These are phyloP conservation scores for Exophiala viscosa DNA, from an alignment of 2,329 filamentous ascomycete species.

Conservation along the genomic window DNA sequence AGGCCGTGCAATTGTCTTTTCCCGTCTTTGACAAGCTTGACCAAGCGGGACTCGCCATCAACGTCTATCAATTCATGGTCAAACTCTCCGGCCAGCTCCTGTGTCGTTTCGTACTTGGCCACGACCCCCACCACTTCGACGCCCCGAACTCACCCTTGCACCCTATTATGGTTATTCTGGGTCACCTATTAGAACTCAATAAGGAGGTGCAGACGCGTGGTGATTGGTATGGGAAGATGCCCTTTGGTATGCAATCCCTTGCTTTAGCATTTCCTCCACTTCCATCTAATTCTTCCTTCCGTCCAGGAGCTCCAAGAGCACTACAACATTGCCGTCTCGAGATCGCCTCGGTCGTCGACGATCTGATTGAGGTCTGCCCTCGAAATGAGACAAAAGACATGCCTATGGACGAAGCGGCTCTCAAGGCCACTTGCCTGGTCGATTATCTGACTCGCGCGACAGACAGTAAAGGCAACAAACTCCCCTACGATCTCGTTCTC, in stretches of 20 bases:
- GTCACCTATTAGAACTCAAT: conserved; percentile 52
- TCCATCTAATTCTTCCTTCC: no score
- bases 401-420: conserved; percentile 44
- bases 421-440: conserved; percentile 38
- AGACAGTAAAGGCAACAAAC: no score
- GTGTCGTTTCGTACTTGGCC: conserved; percentile 43
- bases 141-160: conserved; percentile 46
- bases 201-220: conserved; percentile 56
- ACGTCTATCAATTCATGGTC: conserved; percentile 41
- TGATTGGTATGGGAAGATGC: conserved; percentile 54
- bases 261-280: no score
- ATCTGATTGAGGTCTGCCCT: neutral
- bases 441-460: conserved; percentile 55
- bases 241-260: conserved; percentile 60
- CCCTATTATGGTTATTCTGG: conserved; percentile 52
- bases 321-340: neutral
- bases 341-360: neutral
- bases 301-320: conserved; percentile 42
- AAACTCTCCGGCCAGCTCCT: conserved; percentile 46
- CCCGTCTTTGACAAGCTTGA: no score
- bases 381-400: conserved; percentile 31
- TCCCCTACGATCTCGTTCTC: no score
- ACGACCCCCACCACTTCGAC: conserved; percentile 46
- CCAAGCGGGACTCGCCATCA: no score
- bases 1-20: no score